Conservation (phyloP, 805 yeast species). For the Brettanomyces bruxellensis region DNA sequence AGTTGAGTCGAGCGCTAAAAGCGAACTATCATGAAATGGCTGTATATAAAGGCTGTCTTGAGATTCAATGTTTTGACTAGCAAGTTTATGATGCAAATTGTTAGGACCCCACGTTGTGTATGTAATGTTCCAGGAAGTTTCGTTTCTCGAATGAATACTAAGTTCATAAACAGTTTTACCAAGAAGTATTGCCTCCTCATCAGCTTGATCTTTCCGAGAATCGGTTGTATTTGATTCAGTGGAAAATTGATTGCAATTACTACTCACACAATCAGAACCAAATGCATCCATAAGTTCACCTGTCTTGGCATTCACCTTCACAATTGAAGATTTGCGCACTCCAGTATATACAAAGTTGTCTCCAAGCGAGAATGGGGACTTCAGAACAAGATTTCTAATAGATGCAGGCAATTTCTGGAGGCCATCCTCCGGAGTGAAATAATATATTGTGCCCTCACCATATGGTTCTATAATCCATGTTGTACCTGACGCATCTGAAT, state of each 20-base stretch:
- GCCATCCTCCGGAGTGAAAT: constrained; percentile 67
- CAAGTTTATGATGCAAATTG: constrained; percentile 54
- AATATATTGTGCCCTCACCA: constrained; percentile 75
- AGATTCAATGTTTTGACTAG: constrained; percentile 42
- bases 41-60: constrained; percentile 70
- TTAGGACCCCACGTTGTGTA: constrained; percentile 91
- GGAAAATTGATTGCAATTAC: constrained; percentile 5
- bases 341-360: constrained; percentile 89
- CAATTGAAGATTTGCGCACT: constrained; percentile 62
- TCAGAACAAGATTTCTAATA: constrained; percentile 64
- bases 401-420: constrained; percentile 75
- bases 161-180: constrained; percentile 70
- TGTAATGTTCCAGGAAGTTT: constrained; percentile 75
- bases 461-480: constrained; percentile 90
- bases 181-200: constrained; percentile 20
- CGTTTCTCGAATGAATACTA: constrained; percentile 65
- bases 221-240: constrained; percentile 2
- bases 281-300: constrained; percentile 67
- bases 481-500: constrained; percentile 18
- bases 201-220: constrained; percentile 10
- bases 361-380: constrained; percentile 79
- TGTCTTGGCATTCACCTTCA: constrained; percentile 59
- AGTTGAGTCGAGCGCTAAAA: constrained; percentile 64
- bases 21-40: constrained; percentile 73
- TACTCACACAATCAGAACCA: constrained; percentile 26